Evolutionary conservation across 2,329 filamentous ascomycete genomes (phyloP).

Genomic region (Coniochaeta pulveracea): DNA sequence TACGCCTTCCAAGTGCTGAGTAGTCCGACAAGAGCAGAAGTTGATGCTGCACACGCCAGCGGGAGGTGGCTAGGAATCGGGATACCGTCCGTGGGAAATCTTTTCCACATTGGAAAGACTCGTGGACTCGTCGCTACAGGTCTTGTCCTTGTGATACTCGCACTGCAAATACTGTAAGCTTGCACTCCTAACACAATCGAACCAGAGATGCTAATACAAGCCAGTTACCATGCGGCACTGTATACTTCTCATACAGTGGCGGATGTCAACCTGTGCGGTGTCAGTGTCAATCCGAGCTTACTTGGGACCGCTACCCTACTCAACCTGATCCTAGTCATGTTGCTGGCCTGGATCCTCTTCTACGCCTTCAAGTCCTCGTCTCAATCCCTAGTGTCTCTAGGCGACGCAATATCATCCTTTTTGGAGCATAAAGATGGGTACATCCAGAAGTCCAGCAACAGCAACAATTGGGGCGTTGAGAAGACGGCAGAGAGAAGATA

Average conservation of each 20-base stretch:
- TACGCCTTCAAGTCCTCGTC: constrained; percentile 18
- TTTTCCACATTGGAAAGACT: constrained; percentile 28
- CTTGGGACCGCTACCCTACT: constrained; percentile 30
- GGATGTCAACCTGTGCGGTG: constrained; percentile 23
- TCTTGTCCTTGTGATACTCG: constrained; percentile 28
- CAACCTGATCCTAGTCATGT: constrained; percentile 24
- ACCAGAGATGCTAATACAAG: constrained; percentile 1
- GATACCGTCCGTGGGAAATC: constrained; percentile 38
- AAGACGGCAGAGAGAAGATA: constrained; percentile 24
- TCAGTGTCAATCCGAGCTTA: constrained; percentile 30
- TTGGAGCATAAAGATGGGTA: constrained; percentile 30
- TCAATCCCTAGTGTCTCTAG: constrained; percentile 34
- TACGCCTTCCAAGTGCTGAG: constrained; percentile 42
- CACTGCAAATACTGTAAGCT: constrained; percentile 37
- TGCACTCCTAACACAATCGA: background rate
- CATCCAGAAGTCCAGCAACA: constrained; percentile 32
- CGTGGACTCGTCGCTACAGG: constrained; percentile 25
- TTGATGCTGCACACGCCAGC: constrained; percentile 31
- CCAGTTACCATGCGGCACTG: constrained; percentile 40
- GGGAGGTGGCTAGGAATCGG: constrained; percentile 41
- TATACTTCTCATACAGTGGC: constrained; percentile 26
- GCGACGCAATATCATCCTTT: constrained; percentile 39
- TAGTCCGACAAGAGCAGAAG: constrained; percentile 38
- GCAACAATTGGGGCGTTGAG: constrained; percentile 29
- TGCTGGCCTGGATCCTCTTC: constrained; percentile 18